These are phyloP conservation scores for Boletus semigastroideus DNA, from an alignment of 1,284 basidiomycete species.

Conservation along the genomic window DNA sequence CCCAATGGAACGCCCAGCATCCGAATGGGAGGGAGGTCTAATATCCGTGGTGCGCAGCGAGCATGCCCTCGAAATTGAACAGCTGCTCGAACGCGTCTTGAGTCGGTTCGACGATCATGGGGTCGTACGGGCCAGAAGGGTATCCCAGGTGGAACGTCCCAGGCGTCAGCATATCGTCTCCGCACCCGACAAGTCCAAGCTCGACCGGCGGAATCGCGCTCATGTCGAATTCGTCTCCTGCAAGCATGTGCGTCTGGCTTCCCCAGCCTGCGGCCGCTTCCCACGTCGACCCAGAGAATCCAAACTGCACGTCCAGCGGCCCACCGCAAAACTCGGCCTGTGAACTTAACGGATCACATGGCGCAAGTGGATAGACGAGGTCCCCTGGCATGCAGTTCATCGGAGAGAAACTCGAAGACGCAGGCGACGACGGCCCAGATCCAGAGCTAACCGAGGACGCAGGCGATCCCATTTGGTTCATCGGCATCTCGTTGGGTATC, in stretches of 20 bases:
- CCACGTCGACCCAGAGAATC: conserved; percentile 39
- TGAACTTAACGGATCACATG: conserved; percentile 16
- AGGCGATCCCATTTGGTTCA: conserved; percentile 30
- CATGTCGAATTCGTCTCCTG: conserved; percentile 49
- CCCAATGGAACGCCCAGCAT: conserved; percentile 38
- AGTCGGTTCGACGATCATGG: conserved; percentile 25
- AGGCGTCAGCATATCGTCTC: conserved; percentile 20
- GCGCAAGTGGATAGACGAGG: conserved; percentile 22
- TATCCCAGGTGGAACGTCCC: conserved; percentile 25
- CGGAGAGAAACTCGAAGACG: conserved; percentile 29
- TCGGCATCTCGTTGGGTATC: conserved; percentile 26
- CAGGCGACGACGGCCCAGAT: conserved; percentile 34
- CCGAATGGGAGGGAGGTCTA: conserved; percentile 14
- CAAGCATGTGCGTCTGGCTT: conserved; percentile 36
- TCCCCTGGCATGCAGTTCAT: conserved; percentile 14
- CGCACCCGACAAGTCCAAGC: conserved; percentile 39
- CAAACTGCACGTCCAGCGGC: conserved; percentile 26
- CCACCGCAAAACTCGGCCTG: conserved; percentile 23
- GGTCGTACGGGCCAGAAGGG: conserved; percentile 22
- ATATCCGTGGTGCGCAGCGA: conserved; percentile 31
- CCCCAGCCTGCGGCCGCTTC: conserved; percentile 33
- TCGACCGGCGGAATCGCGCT: conserved; percentile 47
- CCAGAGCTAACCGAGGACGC: conserved; percentile 31
- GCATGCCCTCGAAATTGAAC: conserved; percentile 35
- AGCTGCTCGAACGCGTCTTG: conserved; percentile 34